These are phyloP conservation scores for Jasminum sambac DNA, from an alignment of 257 asterid genomes.

Conservation along the genomic window DNA sequence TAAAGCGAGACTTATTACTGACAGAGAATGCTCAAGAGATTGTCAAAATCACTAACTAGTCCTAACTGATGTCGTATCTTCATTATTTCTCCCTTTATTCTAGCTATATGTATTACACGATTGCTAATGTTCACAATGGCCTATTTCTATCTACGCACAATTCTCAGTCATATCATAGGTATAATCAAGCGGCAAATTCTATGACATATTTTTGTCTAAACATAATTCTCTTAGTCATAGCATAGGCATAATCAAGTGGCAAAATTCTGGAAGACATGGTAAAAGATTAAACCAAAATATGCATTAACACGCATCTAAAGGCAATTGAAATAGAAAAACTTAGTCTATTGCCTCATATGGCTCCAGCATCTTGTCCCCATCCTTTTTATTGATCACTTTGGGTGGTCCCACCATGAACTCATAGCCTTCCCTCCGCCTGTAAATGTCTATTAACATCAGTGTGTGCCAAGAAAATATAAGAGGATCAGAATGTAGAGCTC, in stretches of 20 bases:
- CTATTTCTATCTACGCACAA: neutral
- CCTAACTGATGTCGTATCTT: neutral
- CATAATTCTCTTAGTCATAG: neutral
- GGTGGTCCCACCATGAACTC: slow-evolving; percentile 99
- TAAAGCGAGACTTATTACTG: no score
- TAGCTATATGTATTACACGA: neutral
- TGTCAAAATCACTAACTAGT: no score
- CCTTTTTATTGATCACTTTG: slow-evolving; percentile 85
- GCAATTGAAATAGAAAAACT: neutral
- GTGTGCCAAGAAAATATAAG: slow-evolving; percentile 17
- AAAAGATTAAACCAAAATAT: neutral
- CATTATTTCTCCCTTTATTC: neutral
- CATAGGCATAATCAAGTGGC: neutral
- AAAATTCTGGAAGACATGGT: neutral
- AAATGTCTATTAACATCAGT: slow-evolving; percentile 23
- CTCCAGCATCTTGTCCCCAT: slow-evolving; percentile 74
- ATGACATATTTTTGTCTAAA: neutral
- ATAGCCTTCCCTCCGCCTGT: slow-evolving; percentile 98
- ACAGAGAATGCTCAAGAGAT: no score
- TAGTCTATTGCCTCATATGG: slow-evolving; percentile 73
- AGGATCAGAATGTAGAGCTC: slow-evolving; percentile 24
- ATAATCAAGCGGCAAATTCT: neutral
- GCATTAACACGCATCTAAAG: neutral
- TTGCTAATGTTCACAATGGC: neutral
- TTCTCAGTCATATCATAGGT: neutral